Evolutionary conservation across 192 early-diverging fungal genomes (phyloP).

Genomic region (Entomortierella parvispora): DNA sequence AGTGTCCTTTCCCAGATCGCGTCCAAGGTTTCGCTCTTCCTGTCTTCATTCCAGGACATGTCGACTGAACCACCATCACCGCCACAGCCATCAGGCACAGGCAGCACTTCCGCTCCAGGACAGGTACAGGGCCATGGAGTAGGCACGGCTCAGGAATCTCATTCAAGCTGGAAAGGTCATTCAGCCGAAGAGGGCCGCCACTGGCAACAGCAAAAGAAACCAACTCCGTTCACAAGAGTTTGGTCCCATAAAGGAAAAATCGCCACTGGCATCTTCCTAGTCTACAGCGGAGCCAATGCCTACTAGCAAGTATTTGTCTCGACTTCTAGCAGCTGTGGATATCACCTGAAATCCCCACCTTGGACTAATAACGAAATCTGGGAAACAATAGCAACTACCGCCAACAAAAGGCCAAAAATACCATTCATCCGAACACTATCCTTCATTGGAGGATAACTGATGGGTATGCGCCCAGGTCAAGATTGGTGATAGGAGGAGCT

Average conservation of each 20-base stretch:
- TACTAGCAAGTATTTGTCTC: slow-evolving; percentile 24
- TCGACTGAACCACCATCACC: no score
- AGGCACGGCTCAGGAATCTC: no score
- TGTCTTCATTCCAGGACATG: no score
- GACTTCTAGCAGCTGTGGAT: not conserved
- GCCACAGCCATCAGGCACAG: no score
- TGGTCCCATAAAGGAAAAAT: slow-evolving; percentile 50
- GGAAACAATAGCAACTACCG: slow-evolving; percentile 42
- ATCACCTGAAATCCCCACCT: no score
- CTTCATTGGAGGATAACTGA: slow-evolving; percentile 52
- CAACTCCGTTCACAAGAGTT: not conserved
- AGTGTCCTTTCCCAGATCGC: no score
- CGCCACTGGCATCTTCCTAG: slow-evolving; percentile 38
- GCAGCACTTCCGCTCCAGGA: no score
- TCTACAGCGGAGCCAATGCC: slow-evolving; percentile 38
- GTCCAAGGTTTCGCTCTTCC: no score
- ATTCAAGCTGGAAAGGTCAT: not conserved
- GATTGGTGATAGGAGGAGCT: not conserved
- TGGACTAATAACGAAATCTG: no score
- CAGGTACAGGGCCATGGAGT: no score
- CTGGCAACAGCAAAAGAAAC: slow-evolving; percentile 4
- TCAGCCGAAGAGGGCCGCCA: not conserved
- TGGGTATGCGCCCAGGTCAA: slow-evolving; percentile 22
- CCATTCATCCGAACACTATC: slow-evolving; percentile 49
- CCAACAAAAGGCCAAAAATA: slow-evolving; percentile 37